Base-by-base conservation (phyloP, 164 flowering plant species). In the Aristolochia californica region DNA sequence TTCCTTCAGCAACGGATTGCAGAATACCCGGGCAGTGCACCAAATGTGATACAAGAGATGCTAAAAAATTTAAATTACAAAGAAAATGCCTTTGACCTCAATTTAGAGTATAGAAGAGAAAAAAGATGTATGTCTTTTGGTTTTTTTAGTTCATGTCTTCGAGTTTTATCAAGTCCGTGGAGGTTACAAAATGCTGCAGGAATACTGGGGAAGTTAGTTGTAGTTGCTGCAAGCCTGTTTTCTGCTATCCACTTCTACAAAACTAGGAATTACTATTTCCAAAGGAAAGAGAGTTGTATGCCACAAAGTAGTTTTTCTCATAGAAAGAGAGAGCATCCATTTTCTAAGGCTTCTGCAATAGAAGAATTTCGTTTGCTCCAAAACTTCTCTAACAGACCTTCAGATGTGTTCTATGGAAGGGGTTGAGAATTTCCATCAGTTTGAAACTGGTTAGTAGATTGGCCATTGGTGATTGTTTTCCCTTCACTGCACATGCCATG, bases 341-440 rank as follows among this genome's bases (percentile, higher is more conserved):
- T 38, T n/a, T 2, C 28, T 24, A 26, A 40, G 2, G n/a, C n/a
- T 5, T 47, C 50, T 47, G 18, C 16, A 17, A 17, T 10, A 17
- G 24, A 21, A 27, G 21, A 27, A 26, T 8, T 58, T 43, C 52
- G 34, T 30, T 28, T 64, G 5, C 16, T 43, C 24, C 48, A 54
- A 30, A 13, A 44, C 40, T 43, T 40, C 22, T 45, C 72, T 54
- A 59, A 51, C 10, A 61, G 55, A 7, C 26, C 63, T 25, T 44
- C 62, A n/a, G 67, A 68, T 50, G 67, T 62, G 15, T 52, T 59
- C 23, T 17, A 27, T 56, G 72, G 69, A 28, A 69, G 59, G 56
- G 72, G 67, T n/a, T 68, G 57, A 69, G 7, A 27, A 4, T 12
- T 55, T 4, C 16, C 34, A 13, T 51, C 2, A 20, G 27, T 23